Percentiles rank a stretch among this genome's conserved stretches.
phyloP scores from a whole-genome alignment of 179 eudicot genomes.

The Camellia oleifera region DNA sequence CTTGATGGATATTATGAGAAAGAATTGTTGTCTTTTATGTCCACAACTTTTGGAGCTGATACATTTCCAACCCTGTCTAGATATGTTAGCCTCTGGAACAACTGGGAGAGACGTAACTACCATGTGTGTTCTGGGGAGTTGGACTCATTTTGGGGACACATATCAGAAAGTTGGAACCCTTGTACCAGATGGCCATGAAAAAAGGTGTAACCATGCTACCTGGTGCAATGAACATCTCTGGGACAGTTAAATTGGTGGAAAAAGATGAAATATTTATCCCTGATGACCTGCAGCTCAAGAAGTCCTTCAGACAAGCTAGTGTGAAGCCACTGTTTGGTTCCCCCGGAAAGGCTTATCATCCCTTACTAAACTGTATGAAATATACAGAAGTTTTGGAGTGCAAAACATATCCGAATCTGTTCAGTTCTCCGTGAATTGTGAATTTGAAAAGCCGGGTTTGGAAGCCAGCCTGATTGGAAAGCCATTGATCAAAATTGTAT shows the following conservation, averaged over 20 bases:
- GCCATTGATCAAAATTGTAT: conserved; percentile 14
- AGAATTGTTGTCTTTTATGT: conserved; percentile 31
- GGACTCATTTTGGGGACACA: conserved; percentile 38
- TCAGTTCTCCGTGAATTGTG: not conserved
- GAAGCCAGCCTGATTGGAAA: conserved; percentile 2
- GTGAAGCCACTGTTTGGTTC: conserved; percentile 40
- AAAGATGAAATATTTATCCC: conserved; percentile 45
- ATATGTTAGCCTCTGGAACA: conserved; percentile 42
- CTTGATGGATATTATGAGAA: conserved; percentile 33
- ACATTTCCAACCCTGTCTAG: conserved; percentile 30
- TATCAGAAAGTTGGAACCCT: conserved; percentile 18
- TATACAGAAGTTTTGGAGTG: conserved; percentile 42
- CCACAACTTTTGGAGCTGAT: conserved; percentile 32
- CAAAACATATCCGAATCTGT: conserved; percentile 35
- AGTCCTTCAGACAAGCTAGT: conserved; percentile 33
- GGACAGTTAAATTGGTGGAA: conserved; percentile 24
- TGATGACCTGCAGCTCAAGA: conserved; percentile 43
- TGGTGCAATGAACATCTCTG: conserved; percentile 21
- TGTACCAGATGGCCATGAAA: conserved; percentile 17
- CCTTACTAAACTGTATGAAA: conserved; percentile 26
- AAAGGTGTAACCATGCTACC: conserved; percentile 35
- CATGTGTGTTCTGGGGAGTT: conserved; percentile 31
- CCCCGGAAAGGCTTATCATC: conserved; percentile 29
- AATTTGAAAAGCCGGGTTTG: conserved; percentile 7
- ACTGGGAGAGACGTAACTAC: conserved; percentile 37